phyloP scores from a whole-genome alignment of 371 early-diverging fungal genomes.

The Mortierella sp. region DNA sequence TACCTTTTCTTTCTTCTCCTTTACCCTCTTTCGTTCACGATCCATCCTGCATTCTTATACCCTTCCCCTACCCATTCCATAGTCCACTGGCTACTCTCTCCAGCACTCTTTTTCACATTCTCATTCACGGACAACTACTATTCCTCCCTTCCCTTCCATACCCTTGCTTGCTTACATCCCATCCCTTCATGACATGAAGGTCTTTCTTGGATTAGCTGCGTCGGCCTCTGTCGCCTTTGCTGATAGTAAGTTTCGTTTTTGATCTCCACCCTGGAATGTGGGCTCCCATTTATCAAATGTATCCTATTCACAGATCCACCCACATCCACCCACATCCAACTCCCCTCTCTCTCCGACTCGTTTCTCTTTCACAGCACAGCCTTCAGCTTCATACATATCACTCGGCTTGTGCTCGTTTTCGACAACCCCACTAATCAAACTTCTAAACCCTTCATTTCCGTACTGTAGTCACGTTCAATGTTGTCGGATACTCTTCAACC shows the following conservation, averaged over 20 bases:
- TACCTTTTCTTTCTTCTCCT: no score
- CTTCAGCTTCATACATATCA: neutral
- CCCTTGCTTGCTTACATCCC: no score
- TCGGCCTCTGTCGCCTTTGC: conserved; percentile 38
- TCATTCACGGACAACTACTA: no score
- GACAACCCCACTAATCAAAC: neutral
- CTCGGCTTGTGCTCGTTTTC: no score
- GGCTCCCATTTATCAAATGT: neutral
- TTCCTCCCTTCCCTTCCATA: neutral
- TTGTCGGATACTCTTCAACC: conserved; percentile 31
- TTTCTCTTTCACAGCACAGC: neutral
- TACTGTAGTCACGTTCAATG: conserved; percentile 40
- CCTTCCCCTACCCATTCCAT: neutral
- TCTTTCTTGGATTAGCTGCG: conserved; percentile 26
- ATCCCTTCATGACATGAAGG: no score
- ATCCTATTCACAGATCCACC: no score
- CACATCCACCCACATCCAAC: neutral
- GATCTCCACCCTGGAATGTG: neutral
- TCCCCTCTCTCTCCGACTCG: neutral
- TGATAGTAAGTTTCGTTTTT: conserved; percentile 23
- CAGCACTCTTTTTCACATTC: neutral
- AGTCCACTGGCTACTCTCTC: neutral
- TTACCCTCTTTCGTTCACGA: no score
- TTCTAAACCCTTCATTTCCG: neutral
- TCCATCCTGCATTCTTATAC: neutral